A percentile compares a stretch with the other conserved stretches of the same genome.
Evolutionary conservation across 306 rosid species (phyloP).

Genomic region (Begonia loranthoides): DNA sequence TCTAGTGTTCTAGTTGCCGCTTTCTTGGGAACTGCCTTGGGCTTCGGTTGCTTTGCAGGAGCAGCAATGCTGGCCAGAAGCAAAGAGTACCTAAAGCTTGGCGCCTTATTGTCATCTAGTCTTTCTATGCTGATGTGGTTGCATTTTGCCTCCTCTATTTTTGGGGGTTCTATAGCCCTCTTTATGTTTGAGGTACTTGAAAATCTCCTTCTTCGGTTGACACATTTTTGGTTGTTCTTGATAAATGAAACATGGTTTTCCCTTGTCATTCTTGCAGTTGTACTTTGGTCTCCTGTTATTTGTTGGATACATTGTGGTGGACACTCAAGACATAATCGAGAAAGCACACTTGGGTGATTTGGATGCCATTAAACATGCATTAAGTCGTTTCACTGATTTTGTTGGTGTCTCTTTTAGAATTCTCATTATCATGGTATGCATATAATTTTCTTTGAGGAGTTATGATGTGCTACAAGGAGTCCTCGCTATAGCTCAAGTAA

Average conservation of each 20-base stretch:
- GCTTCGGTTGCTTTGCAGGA: constrained; percentile 78
- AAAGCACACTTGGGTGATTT: constrained; percentile 68
- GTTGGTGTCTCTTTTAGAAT: constrained; percentile 60
- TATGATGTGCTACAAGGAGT: too few species aligned
- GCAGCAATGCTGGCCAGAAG: constrained; percentile 88
- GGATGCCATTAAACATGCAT: constrained; percentile 81
- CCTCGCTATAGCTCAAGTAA: too few species aligned
- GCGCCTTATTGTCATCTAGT: constrained; percentile 86
- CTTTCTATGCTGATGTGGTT: constrained; percentile 71
- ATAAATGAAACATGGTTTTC: not conserved
- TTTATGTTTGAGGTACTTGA: constrained; percentile 66
- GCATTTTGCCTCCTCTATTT: constrained; percentile 67
- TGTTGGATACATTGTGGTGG: constrained; percentile 62
- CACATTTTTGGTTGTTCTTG: not conserved
- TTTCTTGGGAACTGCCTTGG: constrained; percentile 79
- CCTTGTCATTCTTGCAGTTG: constrained; percentile 32
- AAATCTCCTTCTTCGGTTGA: not conserved
- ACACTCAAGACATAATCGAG: constrained; percentile 85
- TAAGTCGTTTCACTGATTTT: constrained; percentile 70
- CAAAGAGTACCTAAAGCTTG: constrained; percentile 83
- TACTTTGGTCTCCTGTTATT: constrained; percentile 85
- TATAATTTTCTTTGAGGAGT: too few species aligned
- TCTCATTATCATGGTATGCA: constrained; percentile 49
- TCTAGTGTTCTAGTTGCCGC: constrained; percentile 58
- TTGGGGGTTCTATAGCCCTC: constrained; percentile 60